phyloP scores from a whole-genome alignment of 805 yeast species.

The Allodekkera sacchari region DNA sequence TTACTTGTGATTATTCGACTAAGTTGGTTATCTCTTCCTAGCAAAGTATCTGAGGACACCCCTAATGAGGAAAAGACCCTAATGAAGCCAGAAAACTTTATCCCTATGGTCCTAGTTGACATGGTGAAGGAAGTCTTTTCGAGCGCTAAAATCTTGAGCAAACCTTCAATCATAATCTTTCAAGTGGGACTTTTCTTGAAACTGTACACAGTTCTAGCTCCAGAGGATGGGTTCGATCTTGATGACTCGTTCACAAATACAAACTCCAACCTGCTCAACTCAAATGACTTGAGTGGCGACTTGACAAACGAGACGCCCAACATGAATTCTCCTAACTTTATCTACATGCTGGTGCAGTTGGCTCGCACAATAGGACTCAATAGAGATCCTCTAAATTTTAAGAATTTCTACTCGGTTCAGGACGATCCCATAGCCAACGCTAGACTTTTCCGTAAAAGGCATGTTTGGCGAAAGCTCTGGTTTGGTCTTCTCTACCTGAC shows the following conservation, averaged over 20 bases:
- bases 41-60: conserved; percentile 23
- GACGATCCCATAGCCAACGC: conserved; percentile 24
- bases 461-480: conserved; percentile 34
- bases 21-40: conserved; percentile 48
- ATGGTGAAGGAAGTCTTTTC: conserved; percentile 38
- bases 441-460: conserved; percentile 26
- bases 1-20: conserved; percentile 43
- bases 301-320: conserved; percentile 26
- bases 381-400: conserved; percentile 38
- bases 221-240: conserved; percentile 43
- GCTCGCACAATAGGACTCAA: conserved; percentile 40
- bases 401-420: conserved; percentile 22
- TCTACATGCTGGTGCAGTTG: conserved; percentile 30
- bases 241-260: conserved; percentile 30
- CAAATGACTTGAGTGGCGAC: conserved; percentile 29
- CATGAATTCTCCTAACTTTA: conserved; percentile 27
- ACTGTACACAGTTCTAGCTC: conserved; percentile 45
- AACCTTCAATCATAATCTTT: conserved; percentile 40
- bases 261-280: conserved; percentile 13
- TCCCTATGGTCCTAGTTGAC: conserved; percentile 33
- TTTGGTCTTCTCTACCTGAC: conserved; percentile 26
- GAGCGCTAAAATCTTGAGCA: conserved; percentile 32
- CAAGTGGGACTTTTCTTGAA: conserved; percentile 55
- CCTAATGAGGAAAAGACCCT: conserved; percentile 24
- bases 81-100: conserved; percentile 32